Base-by-base conservation (phyloP, 768 basidiomycete species). In the Tricholoma flavovirens region DNA sequence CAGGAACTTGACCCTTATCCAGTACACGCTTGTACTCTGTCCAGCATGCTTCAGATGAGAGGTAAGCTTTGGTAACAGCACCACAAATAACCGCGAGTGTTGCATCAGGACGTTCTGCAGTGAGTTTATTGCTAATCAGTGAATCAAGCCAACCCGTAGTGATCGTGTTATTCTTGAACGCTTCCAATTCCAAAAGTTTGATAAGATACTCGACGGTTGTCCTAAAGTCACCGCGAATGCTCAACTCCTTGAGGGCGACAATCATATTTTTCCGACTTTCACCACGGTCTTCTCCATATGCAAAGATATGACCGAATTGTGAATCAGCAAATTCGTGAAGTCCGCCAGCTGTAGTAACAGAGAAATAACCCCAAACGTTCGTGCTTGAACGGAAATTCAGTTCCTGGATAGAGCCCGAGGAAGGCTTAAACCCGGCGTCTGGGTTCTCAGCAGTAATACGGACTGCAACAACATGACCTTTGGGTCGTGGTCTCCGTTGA, bases 281-380 rank as follows among this genome's bases (percentile, higher is more conserved):
- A 58, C 83, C 77, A 61, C 97, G 91, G 68, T 98, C 96, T 71
- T 95, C 90, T 52, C 97, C 97, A 64, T 98, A 98, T 15, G 96
- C 97, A 63, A 99, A 99, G 68, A 98, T 98, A 69, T 99, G 97
- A 53, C 97, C 97, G 66, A 99, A 98, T 65, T 99, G 97, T 8
- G 96, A 98, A 72, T 99, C 97, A 40, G 97, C 97, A 65, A 94
- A 98, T 72, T 99, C 95, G 73, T 99, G 97, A 53, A 99, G 83
- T 70, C 96, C 97, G 69, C 97, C 97, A 9, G 95, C 88, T 12
- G 88, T 88, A 43, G 84, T 85, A 64, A 99, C 97, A 14, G 97
- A 98, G 80, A 99, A 99, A 76, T 99, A 99, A 59, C 97, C 97
- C 97, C 97, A 99, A 45, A 99, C 97, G 60, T 99, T 99, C 45